A percentile compares a stretch with the other conserved stretches of the same genome.
These are phyloP conservation scores for Ceriops decandra DNA, from an alignment of 345 rosid species.

Conservation along the genomic window DNA sequence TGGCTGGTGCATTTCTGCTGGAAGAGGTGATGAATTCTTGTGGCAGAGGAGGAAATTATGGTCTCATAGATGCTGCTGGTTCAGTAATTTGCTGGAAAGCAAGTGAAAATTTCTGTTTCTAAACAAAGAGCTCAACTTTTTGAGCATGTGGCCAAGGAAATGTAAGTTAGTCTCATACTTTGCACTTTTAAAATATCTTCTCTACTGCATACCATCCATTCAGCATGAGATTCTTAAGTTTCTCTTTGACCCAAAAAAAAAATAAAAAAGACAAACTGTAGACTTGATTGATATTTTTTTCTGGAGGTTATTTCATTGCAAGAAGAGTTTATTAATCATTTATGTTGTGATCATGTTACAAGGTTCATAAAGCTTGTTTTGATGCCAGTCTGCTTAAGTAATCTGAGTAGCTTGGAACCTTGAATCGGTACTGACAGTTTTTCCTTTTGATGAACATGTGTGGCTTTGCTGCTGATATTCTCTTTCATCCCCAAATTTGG, in stretches of 20 bases:
- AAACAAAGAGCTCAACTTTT: not conserved
- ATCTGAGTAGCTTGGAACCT: not conserved
- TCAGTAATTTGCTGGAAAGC: conserved; percentile 73
- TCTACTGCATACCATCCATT: not conserved
- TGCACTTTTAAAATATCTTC: not conserved
- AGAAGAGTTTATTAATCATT: not conserved
- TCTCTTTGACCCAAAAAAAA: not conserved
- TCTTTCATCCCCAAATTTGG: not conserved
- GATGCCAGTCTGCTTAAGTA: not conserved
- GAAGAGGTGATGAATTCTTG: conserved; percentile 73
- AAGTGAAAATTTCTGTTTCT: too few species aligned
- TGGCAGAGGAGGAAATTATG: conserved; percentile 59
- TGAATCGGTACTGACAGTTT: not conserved
- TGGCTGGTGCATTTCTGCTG: conserved; percentile 69
- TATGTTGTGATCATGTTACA: not conserved
- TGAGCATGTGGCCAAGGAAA: not conserved
- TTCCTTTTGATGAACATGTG: not conserved
- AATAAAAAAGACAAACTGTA: not conserved
- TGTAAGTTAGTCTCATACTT: not conserved
- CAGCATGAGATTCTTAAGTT: not conserved
- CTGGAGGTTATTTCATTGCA: not conserved
- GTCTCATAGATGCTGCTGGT: conserved; percentile 59
- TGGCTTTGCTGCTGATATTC: not conserved
- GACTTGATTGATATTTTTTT: not conserved
- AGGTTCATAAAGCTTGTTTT: not conserved